Evolutionary conservation across 495 filamentous ascomycete genomes (phyloP).

Genomic region (Pyrenula aspistea): DNA sequence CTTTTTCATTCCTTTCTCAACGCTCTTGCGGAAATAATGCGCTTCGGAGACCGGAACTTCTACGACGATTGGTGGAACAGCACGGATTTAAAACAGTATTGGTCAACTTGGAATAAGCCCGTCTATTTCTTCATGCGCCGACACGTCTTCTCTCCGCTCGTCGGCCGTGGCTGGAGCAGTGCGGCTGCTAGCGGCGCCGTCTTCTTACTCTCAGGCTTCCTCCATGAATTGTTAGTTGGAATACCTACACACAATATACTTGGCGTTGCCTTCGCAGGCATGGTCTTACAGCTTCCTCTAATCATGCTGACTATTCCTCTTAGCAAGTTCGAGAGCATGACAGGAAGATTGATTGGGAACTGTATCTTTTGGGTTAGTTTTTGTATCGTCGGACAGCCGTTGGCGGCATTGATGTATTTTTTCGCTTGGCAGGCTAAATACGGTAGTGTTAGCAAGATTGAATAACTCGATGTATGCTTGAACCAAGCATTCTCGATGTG

Average conservation of each 20-base stretch:
- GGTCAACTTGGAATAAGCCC: slow-evolving; percentile 94
- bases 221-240: slow-evolving; percentile 89
- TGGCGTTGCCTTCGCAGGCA: slow-evolving; percentile 87
- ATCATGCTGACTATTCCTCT: slow-evolving; percentile 68
- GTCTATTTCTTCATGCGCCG: slow-evolving; percentile 92
- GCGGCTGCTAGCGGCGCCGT: slow-evolving; percentile 59
- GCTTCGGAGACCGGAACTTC: slow-evolving; percentile 86
- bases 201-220: slow-evolving; percentile 71
- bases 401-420: slow-evolving; percentile 84
- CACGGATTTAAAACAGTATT: slow-evolving; percentile 73
- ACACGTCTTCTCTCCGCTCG: slow-evolving; percentile 78
- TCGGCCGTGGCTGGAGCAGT: slow-evolving; percentile 66
- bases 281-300: slow-evolving; percentile 85
- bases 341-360: slow-evolving; percentile 72
- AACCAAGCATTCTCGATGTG: no score
- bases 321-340: slow-evolving; percentile 62
- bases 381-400: slow-evolving; percentile 83
- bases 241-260: slow-evolving; percentile 85
- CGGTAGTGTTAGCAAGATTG: slow-evolving; percentile 54
- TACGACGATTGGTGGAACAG: slow-evolving; percentile 98
- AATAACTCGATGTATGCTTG: no score
- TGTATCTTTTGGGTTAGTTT: slow-evolving; percentile 93
- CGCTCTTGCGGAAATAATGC: slow-evolving; percentile 78
- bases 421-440: slow-evolving; percentile 99
- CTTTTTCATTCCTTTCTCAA: slow-evolving; percentile 86